Conservation (phyloP, 139 green algal species). For the Coccomyxa sp. region DNA sequence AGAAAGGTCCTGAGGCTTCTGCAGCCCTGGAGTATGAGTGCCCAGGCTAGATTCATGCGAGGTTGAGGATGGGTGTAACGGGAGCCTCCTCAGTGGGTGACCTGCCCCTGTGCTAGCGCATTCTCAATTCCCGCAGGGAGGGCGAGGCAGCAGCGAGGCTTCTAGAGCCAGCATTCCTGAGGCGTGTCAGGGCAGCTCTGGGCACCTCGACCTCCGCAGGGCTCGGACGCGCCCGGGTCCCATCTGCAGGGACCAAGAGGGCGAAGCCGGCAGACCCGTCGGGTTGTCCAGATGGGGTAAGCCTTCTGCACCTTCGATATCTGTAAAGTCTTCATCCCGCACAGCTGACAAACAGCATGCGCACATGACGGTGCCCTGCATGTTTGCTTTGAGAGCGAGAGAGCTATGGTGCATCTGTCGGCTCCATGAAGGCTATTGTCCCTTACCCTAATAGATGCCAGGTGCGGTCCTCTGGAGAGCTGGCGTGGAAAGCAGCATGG, state of each 20-base stretch:
- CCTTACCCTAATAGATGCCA: too few species aligned
- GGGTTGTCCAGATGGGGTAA: neutral
- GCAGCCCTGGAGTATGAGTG: too few species aligned
- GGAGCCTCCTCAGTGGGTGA: too few species aligned
- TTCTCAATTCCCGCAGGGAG: conserved; percentile 50
- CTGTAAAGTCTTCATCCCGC: neutral
- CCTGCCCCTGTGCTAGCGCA: too few species aligned
- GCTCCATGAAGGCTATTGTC: too few species aligned
- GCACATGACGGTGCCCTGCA: neutral
- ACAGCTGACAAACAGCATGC: neutral
- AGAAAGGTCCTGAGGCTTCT: too few species aligned
- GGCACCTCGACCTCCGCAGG: neutral
- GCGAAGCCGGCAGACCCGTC: neutral
- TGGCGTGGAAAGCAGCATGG: too few species aligned
- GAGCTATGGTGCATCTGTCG: neutral
- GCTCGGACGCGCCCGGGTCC: neutral
- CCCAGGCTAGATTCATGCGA: too few species aligned
- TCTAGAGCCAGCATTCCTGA: conserved; percentile 47
- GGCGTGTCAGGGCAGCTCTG: conserved; percentile 17
- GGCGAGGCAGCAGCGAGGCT: conserved; percentile 54
- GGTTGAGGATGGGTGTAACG: too few species aligned
- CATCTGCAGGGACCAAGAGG: too few species aligned
- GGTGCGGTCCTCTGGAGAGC: too few species aligned
- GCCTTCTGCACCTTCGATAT: neutral
- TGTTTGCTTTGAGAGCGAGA: neutral